Evolutionary conservation across 2,329 filamentous ascomycete genomes (phyloP), one percentile per base, ranked within the genome.

Genomic region (Fusarium nygamai): DNA sequence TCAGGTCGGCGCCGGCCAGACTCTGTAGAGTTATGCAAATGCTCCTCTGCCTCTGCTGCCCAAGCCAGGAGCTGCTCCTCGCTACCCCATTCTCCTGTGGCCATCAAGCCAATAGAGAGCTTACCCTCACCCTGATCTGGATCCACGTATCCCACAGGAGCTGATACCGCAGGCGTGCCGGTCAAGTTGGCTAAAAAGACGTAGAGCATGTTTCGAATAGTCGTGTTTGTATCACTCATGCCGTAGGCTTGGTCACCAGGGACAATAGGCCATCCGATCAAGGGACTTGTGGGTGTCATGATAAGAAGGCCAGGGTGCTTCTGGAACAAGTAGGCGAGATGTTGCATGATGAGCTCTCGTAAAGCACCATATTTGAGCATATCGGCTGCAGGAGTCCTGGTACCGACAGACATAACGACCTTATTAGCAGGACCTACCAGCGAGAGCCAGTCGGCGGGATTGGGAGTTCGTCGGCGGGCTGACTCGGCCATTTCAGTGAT

Each of bases 181-280:
- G 88, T 90, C 76, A 94, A 92, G 82, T 98, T 98, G 12, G 95
- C 93, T 41, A 97, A 83, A 89, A 93, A 97, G 22, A 93, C 91
- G 82, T 94, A 98, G 81, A 92, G 90, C 94, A 98, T 97, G 79
- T 90, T 93, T 33, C 89, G 86, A n/a, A 97, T 85, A 22, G 90
- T 91, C 69, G 84, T 86, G 80, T 96, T 94, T 1, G 88, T 92
- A 81, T 98, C 92, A 43, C 88, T 92, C 74, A 94, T 85, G 6
- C 95, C 95, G 78, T 95, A 91, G n/a, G 84, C 84, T 22, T 91
- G 85, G 46, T 93, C 91, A 14, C 85, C 87, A 3, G 86, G 82
- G 17, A 81, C 69, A 31, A 92, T 90, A 47, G 89, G 89, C 93
- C 93, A 97, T 17, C 95, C 95, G 0, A 90, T 86, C 67, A 92